These are phyloP conservation scores for Graphilbum sp. DNA, from an alignment of 2,329 filamentous ascomycete species.

Conservation along the genomic window DNA sequence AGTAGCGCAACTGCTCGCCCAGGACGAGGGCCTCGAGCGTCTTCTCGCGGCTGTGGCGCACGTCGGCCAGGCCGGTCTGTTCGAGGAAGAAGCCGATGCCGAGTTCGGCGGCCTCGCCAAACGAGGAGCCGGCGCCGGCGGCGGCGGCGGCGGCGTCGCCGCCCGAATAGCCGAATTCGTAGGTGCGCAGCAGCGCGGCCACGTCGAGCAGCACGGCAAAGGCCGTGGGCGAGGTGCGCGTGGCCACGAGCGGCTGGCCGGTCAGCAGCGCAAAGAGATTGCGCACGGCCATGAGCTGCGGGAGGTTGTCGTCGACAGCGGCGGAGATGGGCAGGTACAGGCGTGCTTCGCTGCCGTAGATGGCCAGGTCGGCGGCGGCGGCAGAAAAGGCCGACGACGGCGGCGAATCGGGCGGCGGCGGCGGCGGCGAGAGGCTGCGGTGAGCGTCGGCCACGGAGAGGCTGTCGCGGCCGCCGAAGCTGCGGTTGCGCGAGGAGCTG, in stretches of 20 bases:
- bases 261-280: slow-evolving; percentile 53
- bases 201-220: slow-evolving; percentile 40
- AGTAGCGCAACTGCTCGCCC: slow-evolving; percentile 70
- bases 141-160: too few relatives aligned
- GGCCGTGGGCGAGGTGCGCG: slow-evolving; percentile 30
- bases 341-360: not conserved
- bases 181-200: slow-evolving; percentile 35
- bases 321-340: not conserved
- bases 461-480: slow-evolving; percentile 30
- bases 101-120: slow-evolving; percentile 41
- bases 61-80: slow-evolving; percentile 61
- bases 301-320: not conserved
- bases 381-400: not conserved
- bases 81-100: slow-evolving; percentile 64
- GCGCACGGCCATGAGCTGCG: slow-evolving; percentile 15
- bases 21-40: slow-evolving; percentile 81
- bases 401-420: slow-evolving; percentile 19
- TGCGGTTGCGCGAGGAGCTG: slow-evolving; percentile 21
- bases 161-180: slow-evolving; percentile 42
- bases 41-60: slow-evolving; percentile 69
- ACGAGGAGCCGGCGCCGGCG: too few relatives aligned
- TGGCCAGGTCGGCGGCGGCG: not conserved
- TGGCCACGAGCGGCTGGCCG: slow-evolving; percentile 45
- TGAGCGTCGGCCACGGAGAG: slow-evolving; percentile 33
- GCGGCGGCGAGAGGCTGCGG: slow-evolving; percentile 17